Evolutionary conservation across 1,284 basidiomycete species (phyloP).

Genomic region (Tremellales sp.): DNA sequence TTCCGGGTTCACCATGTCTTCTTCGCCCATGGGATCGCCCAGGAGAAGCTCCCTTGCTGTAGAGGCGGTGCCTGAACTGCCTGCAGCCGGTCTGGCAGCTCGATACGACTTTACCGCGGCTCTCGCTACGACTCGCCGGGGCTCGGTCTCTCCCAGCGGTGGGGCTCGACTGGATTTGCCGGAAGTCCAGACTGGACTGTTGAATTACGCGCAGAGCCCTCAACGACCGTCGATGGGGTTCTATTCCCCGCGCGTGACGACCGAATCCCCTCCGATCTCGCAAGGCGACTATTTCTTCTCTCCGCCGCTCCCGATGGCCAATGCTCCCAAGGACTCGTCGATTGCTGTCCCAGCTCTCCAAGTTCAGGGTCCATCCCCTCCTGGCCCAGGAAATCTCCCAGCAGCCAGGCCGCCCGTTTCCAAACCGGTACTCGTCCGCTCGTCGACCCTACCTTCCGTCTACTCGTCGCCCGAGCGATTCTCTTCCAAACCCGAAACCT

Average conservation of each 20-base stretch:
- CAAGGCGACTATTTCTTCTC: conserved; percentile 1
- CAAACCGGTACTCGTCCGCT: conserved; percentile 1
- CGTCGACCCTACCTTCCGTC: conserved; percentile 16
- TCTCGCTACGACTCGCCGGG: conserved; percentile 46
- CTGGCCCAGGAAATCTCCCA: no score
- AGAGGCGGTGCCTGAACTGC: conserved; percentile 17
- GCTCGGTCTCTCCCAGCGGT: conserved; percentile 26
- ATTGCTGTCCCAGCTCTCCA: conserved; percentile 13
- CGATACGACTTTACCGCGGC: conserved; percentile 55
- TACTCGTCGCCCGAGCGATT: conserved; percentile 8
- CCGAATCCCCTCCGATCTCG: not conserved
- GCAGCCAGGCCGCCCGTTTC: conserved; percentile 13
- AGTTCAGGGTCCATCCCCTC: conserved; percentile 30
- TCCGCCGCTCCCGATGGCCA: not conserved
- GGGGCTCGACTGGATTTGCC: conserved; percentile 20
- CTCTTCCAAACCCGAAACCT: conserved; percentile 14
- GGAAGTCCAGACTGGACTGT: conserved; percentile 32
- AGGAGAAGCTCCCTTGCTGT: conserved; percentile 3
- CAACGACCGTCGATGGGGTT: conserved; percentile 32
- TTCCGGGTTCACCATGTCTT: conserved; percentile 4
- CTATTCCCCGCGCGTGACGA: conserved; percentile 33
- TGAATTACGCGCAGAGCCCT: conserved; percentile 17
- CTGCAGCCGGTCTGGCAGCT: conserved; percentile 36
- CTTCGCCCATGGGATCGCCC: conserved; percentile 9
- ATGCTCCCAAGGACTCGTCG: not conserved